Evolutionary conservation across 192 early-diverging fungal genomes (phyloP), one percentile per base, ranked within the genome.

Genomic region (Coemansia sp.): DNA sequence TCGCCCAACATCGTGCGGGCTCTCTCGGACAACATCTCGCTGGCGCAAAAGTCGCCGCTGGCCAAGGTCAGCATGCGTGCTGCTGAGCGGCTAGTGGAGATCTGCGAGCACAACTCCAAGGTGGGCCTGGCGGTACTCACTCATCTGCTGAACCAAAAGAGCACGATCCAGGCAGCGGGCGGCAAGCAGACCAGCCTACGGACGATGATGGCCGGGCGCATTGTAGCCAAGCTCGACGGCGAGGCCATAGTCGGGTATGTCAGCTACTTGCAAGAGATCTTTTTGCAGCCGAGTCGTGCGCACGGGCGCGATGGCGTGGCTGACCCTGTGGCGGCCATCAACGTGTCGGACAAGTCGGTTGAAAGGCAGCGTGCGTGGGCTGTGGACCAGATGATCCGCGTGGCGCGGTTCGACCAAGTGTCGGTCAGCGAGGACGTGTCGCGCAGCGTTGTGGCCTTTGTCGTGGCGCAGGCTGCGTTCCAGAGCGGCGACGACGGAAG

Each of bases 11-110:
- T 97, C 51, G 89, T 97, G 85, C 89, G 92, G 19, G 87, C 86
- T 25, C 85, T 98, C 65, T 93, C 95, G 37, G 94, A 95, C 78
- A 93, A 93, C 80, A 81, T 95, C 34, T 85, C 88, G n/a, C 85
- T 85, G 53, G 84, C 90, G 34, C 85, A 89, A 44, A 90, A 89
- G 46, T 68, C 75, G 41, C 89, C 87, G 69, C 82, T 98, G 67
- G 87, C 89, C 86, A 94, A 94, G 75, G 88, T 89, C 31, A 93
- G 94, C 34, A 32, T 67, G 65, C 81, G 71, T 37, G 50, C 71
- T 27, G 69, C 68, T n/a, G 77, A 78, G 60, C 55, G 61, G 41
- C 81, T 84, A 19, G 44, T 72, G n/a, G 82, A 82, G 42, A 79
- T 88, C 41, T 88, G 90, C 15, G 77, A 87, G 62, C 82, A 84